Percentiles rank a stretch among this genome's conserved stretches.
Conservation (phyloP, 2,329 filamentous ascomycete species). For the Colletotrichum sp. region DNA sequence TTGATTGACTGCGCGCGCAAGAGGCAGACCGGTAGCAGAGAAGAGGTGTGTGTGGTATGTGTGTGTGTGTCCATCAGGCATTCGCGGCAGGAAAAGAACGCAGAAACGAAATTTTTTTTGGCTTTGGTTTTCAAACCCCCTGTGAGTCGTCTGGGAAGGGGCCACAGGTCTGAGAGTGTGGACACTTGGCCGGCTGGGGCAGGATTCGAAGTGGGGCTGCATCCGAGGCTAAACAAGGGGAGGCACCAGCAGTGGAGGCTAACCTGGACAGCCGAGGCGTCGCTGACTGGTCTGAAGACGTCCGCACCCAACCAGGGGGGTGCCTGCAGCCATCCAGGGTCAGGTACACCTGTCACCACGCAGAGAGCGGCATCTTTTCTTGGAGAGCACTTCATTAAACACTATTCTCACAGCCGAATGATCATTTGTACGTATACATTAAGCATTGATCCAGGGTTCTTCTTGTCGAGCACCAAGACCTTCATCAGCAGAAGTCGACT, state of each 20-base stretch:
- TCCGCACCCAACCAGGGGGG: background rate
- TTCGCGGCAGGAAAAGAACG: background rate
- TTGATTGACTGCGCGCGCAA: background rate
- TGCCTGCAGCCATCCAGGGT: conserved; percentile 1
- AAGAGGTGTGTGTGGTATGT: background rate
- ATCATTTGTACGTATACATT: background rate
- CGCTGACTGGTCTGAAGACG: background rate
- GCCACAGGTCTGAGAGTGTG: conserved; percentile 3
- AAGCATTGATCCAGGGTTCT: background rate
- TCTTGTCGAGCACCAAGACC: background rate
- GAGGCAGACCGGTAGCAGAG: background rate
- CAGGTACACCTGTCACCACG: background rate
- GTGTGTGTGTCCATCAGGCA: conserved; percentile 4
- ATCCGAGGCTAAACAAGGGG: conserved; percentile 9
- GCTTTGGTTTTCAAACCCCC: background rate
- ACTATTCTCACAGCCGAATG: background rate
- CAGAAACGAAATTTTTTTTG: conserved; percentile 11
- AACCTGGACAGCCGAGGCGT: background rate
- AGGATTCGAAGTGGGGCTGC: background rate
- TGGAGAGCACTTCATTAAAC: background rate
- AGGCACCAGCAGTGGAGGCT: background rate
- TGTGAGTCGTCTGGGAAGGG: background rate
- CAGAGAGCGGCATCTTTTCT: background rate
- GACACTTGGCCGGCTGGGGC: background rate
- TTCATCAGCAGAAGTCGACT: background rate